Conservation (phyloP, 495 filamentous ascomycete species). For the Oidiodendron maius region DNA sequence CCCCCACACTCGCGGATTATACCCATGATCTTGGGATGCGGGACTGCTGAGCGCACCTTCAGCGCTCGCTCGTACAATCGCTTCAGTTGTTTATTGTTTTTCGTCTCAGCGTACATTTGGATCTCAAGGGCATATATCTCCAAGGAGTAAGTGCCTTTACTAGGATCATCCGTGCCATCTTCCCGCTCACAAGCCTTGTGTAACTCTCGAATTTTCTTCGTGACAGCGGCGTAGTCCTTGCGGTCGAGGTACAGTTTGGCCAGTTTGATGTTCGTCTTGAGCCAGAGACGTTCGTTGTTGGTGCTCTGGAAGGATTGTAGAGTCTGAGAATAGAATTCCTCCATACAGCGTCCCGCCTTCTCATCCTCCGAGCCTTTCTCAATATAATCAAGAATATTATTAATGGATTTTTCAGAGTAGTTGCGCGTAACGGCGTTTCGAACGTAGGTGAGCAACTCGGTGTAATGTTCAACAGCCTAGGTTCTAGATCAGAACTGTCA, state of each 20-base stretch:
- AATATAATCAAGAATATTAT: constrained; percentile 98
- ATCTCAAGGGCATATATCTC: constrained; percentile 98
- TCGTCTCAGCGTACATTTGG: constrained; percentile 95
- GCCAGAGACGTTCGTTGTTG: constrained; percentile 95
- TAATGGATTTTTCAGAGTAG: constrained; percentile 98
- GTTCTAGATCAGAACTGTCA: constrained; percentile 13
- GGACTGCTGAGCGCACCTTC: constrained; percentile 87
- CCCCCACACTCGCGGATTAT: constrained; percentile 98
- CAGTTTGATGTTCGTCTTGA: constrained; percentile 98
- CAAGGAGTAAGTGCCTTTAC: constrained; percentile 91
- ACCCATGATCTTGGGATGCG: constrained; percentile 98
- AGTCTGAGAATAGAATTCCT: constrained; percentile 91
- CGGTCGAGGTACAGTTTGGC: constrained; percentile 85
- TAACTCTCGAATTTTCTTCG: constrained; percentile 79
- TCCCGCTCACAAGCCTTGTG: constrained; percentile 84
- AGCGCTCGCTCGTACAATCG: constrained; percentile 85
- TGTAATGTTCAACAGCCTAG: constrained; percentile 94
- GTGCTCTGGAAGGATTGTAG: constrained; percentile 92
- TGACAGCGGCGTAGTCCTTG: constrained; percentile 77
- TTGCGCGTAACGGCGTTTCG: constrained; percentile 95
- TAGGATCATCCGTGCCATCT: constrained; percentile 88
- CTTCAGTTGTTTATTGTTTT: constrained; percentile 97
- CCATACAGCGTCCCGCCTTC: constrained; percentile 78
- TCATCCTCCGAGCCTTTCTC: constrained; percentile 75
- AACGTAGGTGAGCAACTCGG: constrained; percentile 93